A percentile compares a stretch with the other conserved stretches of the same genome.
phyloP scores from a whole-genome alignment of 495 filamentous ascomycete species.

The Penicillium bialowiezense region DNA sequence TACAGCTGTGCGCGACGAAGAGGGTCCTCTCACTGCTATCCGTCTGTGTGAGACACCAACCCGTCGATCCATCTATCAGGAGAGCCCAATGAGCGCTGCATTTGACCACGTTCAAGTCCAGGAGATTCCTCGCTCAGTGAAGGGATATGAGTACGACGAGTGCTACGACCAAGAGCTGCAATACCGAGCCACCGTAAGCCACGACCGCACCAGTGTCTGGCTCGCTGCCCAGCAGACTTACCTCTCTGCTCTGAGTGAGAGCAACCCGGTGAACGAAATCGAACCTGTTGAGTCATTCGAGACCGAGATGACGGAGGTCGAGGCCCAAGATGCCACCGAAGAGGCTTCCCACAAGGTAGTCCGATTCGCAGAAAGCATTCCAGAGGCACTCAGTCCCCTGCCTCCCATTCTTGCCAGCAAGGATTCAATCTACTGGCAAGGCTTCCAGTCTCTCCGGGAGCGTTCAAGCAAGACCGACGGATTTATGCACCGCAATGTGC shows the following conservation, averaged over 20 bases:
- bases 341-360: constrained; percentile 65
- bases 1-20: constrained; percentile 44
- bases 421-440: constrained; percentile 88
- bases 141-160: constrained; percentile 64
- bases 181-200: constrained; percentile 58
- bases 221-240: constrained; percentile 75
- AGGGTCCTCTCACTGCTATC: constrained; percentile 67
- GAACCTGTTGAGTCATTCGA: constrained; percentile 32
- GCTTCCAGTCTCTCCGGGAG: constrained; percentile 70
- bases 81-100: constrained; percentile 32
- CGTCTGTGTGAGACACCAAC: constrained; percentile 27
- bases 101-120: constrained; percentile 34
- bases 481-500: constrained; percentile 76
- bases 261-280: constrained; percentile 53
- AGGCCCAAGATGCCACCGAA: constrained; percentile 15
- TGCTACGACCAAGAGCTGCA: constrained; percentile 65
- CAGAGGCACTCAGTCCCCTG: constrained; percentile 33
- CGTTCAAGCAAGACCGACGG: constrained; percentile 62
- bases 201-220: constrained; percentile 82
- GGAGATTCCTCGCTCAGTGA: constrained; percentile 36
- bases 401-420: constrained; percentile 43
- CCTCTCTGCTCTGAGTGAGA: constrained; percentile 65
- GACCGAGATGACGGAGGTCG: constrained; percentile 9
- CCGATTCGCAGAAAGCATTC: constrained; percentile 62
- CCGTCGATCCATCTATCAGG: constrained; percentile 17